phyloP scores from a whole-genome alignment of 2,329 filamentous ascomycete genomes.

The Colletotrichum sp. region DNA sequence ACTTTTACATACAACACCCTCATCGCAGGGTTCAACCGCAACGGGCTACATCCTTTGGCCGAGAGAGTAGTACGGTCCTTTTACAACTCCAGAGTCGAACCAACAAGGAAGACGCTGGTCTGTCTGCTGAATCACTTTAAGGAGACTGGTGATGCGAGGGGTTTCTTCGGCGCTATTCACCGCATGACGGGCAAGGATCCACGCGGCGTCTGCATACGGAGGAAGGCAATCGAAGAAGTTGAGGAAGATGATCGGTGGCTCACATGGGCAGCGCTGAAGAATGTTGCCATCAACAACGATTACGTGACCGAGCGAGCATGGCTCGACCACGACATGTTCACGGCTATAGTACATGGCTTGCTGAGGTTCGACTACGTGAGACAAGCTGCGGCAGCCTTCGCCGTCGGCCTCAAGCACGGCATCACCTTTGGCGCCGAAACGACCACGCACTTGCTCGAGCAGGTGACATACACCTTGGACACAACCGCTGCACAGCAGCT shows the following conservation, averaged over 20 bases:
- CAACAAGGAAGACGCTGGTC: constrained; percentile 53
- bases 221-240: constrained; percentile 37
- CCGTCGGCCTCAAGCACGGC: constrained; percentile 40
- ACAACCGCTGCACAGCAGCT: background rate
- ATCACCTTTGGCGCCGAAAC: constrained; percentile 34
- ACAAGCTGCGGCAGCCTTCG: constrained; percentile 48
- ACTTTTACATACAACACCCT: constrained; percentile 75
- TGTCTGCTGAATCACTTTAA: constrained; percentile 58
- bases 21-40: constrained; percentile 66
- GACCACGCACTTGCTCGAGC: constrained; percentile 44
- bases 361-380: constrained; percentile 51
- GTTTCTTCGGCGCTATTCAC: constrained; percentile 49
- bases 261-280: constrained; percentile 31
- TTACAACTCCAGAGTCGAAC: constrained; percentile 47
- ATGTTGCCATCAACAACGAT: constrained; percentile 31
- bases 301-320: constrained; percentile 45
- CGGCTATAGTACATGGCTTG: constrained; percentile 53
- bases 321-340: constrained; percentile 43
- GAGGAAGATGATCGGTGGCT: constrained; percentile 27
- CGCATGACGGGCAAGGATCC: constrained; percentile 50
- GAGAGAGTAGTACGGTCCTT: constrained; percentile 59
- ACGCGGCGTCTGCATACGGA: constrained; percentile 43
- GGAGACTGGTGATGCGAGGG: constrained; percentile 41
- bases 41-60: constrained; percentile 54
- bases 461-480: constrained; percentile 36